phyloP scores from a whole-genome alignment of 768 basidiomycete species.

The Suillus clintonianus region DNA sequence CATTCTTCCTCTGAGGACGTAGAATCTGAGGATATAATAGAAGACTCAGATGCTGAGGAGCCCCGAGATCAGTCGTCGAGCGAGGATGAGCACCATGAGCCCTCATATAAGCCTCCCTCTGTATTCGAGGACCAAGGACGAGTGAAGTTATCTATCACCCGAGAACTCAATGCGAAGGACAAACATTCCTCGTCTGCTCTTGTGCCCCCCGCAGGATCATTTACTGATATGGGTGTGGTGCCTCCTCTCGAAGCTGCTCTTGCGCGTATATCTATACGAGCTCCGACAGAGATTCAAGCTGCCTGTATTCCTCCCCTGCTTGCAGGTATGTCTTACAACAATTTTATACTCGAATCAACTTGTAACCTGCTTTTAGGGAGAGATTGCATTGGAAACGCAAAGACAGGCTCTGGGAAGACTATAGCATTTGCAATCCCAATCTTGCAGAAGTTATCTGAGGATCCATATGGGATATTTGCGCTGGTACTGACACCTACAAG shows the following conservation, averaged over 20 bases:
- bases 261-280: constrained; percentile 78
- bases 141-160: not conserved
- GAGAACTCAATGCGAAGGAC: constrained; percentile 10
- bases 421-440: constrained; percentile 97
- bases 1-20: constrained; percentile 5
- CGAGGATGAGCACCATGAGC: not conserved
- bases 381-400: constrained; percentile 97
- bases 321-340: constrained; percentile 48
- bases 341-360: not conserved
- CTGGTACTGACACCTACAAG: constrained; percentile 93
- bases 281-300: constrained; percentile 85
- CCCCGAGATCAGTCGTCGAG: not conserved
- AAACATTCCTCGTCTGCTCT: constrained; percentile 22
- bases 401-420: constrained; percentile 98
- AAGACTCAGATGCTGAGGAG: constrained; percentile 21
- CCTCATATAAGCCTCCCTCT: not conserved
- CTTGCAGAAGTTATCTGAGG: constrained; percentile 79
- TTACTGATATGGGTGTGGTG: constrained; percentile 62
- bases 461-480: constrained; percentile 95
- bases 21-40: constrained; percentile 6
- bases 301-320: constrained; percentile 90
- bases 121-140: not conserved
- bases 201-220: constrained; percentile 35
- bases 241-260: constrained; percentile 63
- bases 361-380: constrained; percentile 54